A percentile compares a stretch with the other conserved stretches of the same genome.
Conservation (phyloP, 1,284 basidiomycete species). For the Papiliotrema fonsecae region DNA sequence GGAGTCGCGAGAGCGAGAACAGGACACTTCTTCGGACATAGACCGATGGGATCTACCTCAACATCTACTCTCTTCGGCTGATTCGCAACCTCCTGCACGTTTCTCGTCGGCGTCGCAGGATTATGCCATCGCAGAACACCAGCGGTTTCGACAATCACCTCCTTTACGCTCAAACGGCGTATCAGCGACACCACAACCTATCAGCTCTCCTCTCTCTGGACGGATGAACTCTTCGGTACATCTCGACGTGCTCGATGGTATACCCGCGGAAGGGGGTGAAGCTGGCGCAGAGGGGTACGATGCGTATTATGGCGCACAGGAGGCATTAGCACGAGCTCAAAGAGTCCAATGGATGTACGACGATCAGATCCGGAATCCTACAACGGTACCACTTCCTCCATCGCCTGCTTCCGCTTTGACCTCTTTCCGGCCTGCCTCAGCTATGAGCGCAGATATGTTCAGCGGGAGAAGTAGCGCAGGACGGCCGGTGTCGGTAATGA, state of each 20-base stretch:
- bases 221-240: conserved; percentile 19
- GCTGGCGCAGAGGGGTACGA: not conserved
- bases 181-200: conserved; percentile 8
- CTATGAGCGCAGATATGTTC: not conserved
- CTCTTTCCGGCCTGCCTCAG: not conserved
- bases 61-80: conserved; percentile 16
- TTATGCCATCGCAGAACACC: too few species aligned
- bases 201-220: conserved; percentile 7
- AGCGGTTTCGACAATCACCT: not conserved
- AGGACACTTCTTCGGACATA: conserved; percentile 19
- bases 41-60: conserved; percentile 22
- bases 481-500: not conserved
- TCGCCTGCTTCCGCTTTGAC: not conserved
- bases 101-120: too few species aligned
- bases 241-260: conserved; percentile 13
- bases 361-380: not conserved
- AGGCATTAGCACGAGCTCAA: not conserved
- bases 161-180: not conserved
- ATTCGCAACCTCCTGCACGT: too few species aligned
- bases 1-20: too few species aligned
- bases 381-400: not conserved
- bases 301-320: not conserved
- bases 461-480: not conserved
- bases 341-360: not conserved
- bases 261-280: not conserved